A percentile compares a stretch with the other conserved stretches of the same genome.
These are phyloP conservation scores for Apiotrichum laibachii DNA, from an alignment of 1,284 basidiomycete genomes.

Conservation along the genomic window DNA sequence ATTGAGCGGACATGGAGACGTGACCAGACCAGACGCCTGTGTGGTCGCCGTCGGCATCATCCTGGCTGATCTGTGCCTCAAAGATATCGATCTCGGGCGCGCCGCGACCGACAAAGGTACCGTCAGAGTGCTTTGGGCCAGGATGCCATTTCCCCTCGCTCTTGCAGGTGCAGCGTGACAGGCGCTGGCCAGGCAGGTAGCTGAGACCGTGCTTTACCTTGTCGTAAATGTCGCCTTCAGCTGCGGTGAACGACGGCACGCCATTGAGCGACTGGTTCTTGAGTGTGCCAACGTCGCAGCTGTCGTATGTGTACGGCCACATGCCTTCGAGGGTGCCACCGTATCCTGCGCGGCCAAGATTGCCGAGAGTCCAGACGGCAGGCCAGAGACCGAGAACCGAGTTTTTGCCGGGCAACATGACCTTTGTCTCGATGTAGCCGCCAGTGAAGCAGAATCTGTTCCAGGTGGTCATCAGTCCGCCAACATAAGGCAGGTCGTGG, in stretches of 20 bases:
- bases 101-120: conserved; percentile 72
- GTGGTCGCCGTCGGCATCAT: conserved; percentile 6
- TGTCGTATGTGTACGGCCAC: conserved; percentile 58
- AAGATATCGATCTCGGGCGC: conserved; percentile 85
- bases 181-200: conserved; percentile 76
- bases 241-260: conserved; percentile 29
- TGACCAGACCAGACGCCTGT: conserved; percentile 29
- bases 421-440: conserved; percentile 68
- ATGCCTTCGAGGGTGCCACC: conserved; percentile 50
- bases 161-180: conserved; percentile 76
- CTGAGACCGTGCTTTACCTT: conserved; percentile 43
- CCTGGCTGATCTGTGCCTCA: conserved; percentile 59
- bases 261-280: conserved; percentile 55
- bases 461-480: conserved; percentile 66
- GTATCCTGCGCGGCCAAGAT: conserved; percentile 55
- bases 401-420: conserved; percentile 75
- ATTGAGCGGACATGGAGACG: conserved; percentile 48
- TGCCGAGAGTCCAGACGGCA: conserved; percentile 55
- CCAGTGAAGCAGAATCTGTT: conserved; percentile 91
- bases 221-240: conserved; percentile 41
- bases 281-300: conserved; percentile 58
- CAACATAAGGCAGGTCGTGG: conserved; percentile 73
- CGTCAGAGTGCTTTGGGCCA: conserved; percentile 65
- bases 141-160: conserved; percentile 69
- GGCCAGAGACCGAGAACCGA: conserved; percentile 68